A percentile compares a stretch with the other conserved stretches of the same genome.
These are phyloP conservation scores for Hyphodiscus sp. DNA, from an alignment of 2,329 filamentous ascomycete genomes.

Conservation along the genomic window DNA sequence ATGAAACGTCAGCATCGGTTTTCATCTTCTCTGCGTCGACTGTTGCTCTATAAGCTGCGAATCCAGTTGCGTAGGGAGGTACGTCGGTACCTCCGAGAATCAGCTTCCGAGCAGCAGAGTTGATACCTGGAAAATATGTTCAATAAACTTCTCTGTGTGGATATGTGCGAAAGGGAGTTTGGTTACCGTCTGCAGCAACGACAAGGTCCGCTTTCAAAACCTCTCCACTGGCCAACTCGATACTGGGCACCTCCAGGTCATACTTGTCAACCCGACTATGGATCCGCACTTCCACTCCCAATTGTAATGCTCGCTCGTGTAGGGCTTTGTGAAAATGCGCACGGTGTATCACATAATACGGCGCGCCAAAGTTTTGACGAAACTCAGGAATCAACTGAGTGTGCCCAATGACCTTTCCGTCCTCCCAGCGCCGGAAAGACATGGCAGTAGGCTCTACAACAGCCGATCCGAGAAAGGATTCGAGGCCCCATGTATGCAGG, in stretches of 20 bases:
- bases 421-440: constrained; percentile 31
- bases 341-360: constrained; percentile 24
- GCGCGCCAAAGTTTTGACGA: constrained; percentile 24
- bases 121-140: constrained; percentile 24
- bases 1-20: constrained; percentile 31
- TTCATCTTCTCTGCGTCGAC: constrained; percentile 34
- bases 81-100: constrained; percentile 20
- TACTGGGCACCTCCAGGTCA: not conserved
- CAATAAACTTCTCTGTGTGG: no score
- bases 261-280: not conserved
- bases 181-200: constrained; percentile 34
- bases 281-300: constrained; percentile 16
- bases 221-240: constrained; percentile 8
- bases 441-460: constrained; percentile 30
- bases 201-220: constrained; percentile 28
- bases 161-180: not conserved
- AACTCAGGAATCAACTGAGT: constrained; percentile 31
- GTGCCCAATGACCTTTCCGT: constrained; percentile 27
- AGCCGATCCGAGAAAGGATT: constrained; percentile 22
- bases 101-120: constrained; percentile 26
- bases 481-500: constrained; percentile 30
- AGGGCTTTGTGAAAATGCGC: constrained; percentile 14
- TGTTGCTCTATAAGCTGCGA: constrained; percentile 37
- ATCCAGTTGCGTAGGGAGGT: constrained; percentile 31
- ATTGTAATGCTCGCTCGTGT: constrained; percentile 7